Conservation (phyloP, 768 basidiomycete genomes). For the Suillus ampliporus region DNA sequence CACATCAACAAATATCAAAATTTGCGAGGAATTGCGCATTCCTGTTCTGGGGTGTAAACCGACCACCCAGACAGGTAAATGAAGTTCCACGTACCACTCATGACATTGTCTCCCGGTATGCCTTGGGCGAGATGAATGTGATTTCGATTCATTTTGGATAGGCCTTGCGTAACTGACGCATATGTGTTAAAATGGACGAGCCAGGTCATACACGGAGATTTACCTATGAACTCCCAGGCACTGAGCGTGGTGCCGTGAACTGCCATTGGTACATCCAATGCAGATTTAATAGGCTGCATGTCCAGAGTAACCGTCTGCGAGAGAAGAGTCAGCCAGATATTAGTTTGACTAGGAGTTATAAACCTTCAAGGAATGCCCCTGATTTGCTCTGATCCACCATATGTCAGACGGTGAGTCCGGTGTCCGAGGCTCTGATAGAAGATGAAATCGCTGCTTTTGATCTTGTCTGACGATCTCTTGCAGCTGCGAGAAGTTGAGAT, state of each 20-base stretch:
- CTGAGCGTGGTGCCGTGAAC: conserved; percentile 79
- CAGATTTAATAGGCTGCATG: conserved; percentile 58
- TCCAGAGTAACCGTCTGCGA: conserved; percentile 72
- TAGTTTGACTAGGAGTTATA: conserved; percentile 17
- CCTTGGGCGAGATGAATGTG: conserved; percentile 94
- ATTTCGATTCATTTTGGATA: conserved; percentile 87
- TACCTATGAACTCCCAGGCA: conserved; percentile 79
- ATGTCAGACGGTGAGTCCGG: conserved; percentile 38
- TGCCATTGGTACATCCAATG: conserved; percentile 74
- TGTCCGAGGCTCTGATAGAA: conserved; percentile 55
- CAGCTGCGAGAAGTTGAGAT: conserved; percentile 57
- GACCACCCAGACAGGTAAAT: background rate
- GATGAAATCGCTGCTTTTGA: conserved; percentile 67
- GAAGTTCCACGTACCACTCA: conserved; percentile 68
- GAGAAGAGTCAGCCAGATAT: background rate
- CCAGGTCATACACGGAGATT: conserved; percentile 17
- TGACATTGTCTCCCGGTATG: conserved; percentile 63
- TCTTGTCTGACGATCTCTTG: conserved; percentile 72
- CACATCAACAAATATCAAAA: conserved; percentile 85
- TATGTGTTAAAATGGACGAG: background rate
- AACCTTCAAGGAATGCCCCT: conserved; percentile 88
- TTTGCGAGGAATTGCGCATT: conserved; percentile 77
- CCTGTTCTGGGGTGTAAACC: conserved; percentile 48
- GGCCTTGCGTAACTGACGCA: conserved; percentile 62
- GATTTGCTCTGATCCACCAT: conserved; percentile 93